Evolutionary conservation across 257 asterid genomes (phyloP).

Genomic region (Forsythia viridissima): DNA sequence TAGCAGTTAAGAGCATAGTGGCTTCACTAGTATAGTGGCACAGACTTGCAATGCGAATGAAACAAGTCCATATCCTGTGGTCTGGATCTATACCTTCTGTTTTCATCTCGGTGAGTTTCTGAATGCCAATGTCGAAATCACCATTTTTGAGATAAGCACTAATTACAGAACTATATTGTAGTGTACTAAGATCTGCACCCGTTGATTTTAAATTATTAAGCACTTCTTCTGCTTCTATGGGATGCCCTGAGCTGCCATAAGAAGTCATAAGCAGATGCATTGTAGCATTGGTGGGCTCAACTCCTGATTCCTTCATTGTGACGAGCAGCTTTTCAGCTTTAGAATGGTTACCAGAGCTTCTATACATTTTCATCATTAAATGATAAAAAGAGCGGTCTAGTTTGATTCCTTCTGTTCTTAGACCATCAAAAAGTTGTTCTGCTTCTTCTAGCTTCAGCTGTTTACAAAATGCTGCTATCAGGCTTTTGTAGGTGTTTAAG

Average conservation of each 20-base stretch:
- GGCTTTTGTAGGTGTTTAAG: constrained; percentile 80
- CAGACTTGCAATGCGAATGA: constrained; percentile 80
- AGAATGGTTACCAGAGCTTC: constrained; percentile 65
- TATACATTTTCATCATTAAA: constrained; percentile 94
- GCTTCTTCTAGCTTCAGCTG: constrained; percentile 81
- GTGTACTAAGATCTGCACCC: constrained; percentile 59
- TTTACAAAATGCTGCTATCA: constrained; percentile 80
- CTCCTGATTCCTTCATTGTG: constrained; percentile 87
- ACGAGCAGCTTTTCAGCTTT: constrained; percentile 75
- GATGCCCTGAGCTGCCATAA: constrained; percentile 90
- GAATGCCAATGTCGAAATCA: constrained; percentile 60
- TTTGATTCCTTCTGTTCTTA: constrained; percentile 58
- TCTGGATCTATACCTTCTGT: constrained; percentile 77
- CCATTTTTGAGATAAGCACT: constrained; percentile 92
- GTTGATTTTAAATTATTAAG: constrained; percentile 61
- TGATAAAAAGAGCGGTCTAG: constrained; percentile 86
- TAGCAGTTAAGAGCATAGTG: constrained; percentile 60
- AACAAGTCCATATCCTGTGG: constrained; percentile 90
- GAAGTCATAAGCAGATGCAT: constrained; percentile 97
- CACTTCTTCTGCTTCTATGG: constrained; percentile 89
- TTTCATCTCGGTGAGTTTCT: constrained; percentile 74
- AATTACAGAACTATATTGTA: constrained; percentile 79
- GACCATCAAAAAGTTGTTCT: constrained; percentile 72
- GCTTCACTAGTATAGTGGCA: constrained; percentile 56
- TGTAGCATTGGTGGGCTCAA: constrained; percentile 80